These are phyloP conservation scores for Colletotrichum graminicola DNA, from an alignment of 2,329 filamentous ascomycete species.

Conservation along the genomic window DNA sequence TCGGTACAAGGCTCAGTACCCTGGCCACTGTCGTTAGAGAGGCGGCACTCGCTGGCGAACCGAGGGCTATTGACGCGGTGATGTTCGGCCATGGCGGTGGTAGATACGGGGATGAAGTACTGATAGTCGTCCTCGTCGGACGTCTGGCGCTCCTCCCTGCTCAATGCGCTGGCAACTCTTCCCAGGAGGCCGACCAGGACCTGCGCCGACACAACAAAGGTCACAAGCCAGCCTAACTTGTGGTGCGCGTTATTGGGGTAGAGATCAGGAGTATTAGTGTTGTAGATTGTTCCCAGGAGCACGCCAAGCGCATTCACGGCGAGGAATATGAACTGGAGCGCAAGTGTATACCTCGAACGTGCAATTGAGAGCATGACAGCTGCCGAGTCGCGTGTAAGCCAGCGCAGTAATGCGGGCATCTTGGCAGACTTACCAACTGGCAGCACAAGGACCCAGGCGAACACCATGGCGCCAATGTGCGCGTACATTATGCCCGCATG, in stretches of 20 bases:
- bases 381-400: slow-evolving; percentile 51
- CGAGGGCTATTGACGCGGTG: slow-evolving; percentile 51
- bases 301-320: slow-evolving; percentile 73
- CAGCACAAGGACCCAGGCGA: slow-evolving; percentile 79
- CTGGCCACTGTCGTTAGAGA: slow-evolving; percentile 80
- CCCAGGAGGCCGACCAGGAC: slow-evolving; percentile 76
- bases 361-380: slow-evolving; percentile 89
- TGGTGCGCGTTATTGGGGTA: slow-evolving; percentile 91
- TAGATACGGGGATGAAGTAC: slow-evolving; percentile 73
- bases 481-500: slow-evolving; percentile 70
- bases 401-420: slow-evolving; percentile 6
- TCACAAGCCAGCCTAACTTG: slow-evolving; percentile 87
- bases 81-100: slow-evolving; percentile 65
- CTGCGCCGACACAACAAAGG: slow-evolving; percentile 78
- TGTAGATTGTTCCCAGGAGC: slow-evolving; percentile 78
- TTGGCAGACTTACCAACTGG: slow-evolving; percentile 72
- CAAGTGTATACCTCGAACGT: slow-evolving; percentile 79
- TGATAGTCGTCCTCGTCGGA: slow-evolving; percentile 60
- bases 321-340: slow-evolving; percentile 76
- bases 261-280: slow-evolving; percentile 83
- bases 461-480: slow-evolving; percentile 78
- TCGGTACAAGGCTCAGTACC: slow-evolving; percentile 78
- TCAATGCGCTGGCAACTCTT: slow-evolving; percentile 61
- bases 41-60: slow-evolving; percentile 58
- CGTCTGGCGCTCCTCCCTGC: slow-evolving; percentile 4